Conservation (phyloP, 179 eudicot genomes). For the Silene coronaria region DNA sequence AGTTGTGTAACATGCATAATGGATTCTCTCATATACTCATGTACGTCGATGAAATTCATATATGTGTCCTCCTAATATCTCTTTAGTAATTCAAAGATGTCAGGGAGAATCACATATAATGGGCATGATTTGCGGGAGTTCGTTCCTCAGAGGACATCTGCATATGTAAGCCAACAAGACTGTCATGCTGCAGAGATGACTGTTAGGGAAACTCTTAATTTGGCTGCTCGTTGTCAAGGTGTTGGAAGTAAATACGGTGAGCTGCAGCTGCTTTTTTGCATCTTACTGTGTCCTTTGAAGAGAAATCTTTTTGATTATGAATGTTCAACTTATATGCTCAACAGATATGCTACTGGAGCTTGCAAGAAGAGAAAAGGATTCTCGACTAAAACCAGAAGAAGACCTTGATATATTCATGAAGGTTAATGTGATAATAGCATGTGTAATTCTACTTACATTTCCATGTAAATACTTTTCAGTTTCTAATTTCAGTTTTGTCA, state of each 20-base stretch:
- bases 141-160: conserved; percentile 87
- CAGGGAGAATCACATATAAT: conserved; percentile 85
- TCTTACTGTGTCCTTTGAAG: not conserved
- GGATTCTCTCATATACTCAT: not conserved
- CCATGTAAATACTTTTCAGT: not conserved
- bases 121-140: conserved; percentile 81
- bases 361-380: conserved; percentile 75
- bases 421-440: conserved; percentile 31
- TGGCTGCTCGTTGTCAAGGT: conserved; percentile 88
- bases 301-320: conserved; percentile 10
- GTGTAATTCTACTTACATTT: conserved; percentile 11
- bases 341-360: conserved; percentile 97
- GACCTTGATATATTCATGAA: conserved; percentile 94
- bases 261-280: conserved; percentile 13
- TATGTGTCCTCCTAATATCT: conserved; percentile 22
- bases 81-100: conserved; percentile 53
- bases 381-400: conserved; percentile 72
- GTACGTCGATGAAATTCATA: not conserved
- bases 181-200: conserved; percentile 96
- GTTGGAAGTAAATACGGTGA: conserved; percentile 91
- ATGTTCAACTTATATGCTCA: conserved; percentile 6
- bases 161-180: conserved; percentile 91
- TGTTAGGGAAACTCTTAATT: conserved; percentile 81
- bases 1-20: too few relatives aligned
- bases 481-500: conserved; percentile 13